phyloP scores from a whole-genome alignment of 2,329 filamentous ascomycete species.

The Calonectria montana region DNA sequence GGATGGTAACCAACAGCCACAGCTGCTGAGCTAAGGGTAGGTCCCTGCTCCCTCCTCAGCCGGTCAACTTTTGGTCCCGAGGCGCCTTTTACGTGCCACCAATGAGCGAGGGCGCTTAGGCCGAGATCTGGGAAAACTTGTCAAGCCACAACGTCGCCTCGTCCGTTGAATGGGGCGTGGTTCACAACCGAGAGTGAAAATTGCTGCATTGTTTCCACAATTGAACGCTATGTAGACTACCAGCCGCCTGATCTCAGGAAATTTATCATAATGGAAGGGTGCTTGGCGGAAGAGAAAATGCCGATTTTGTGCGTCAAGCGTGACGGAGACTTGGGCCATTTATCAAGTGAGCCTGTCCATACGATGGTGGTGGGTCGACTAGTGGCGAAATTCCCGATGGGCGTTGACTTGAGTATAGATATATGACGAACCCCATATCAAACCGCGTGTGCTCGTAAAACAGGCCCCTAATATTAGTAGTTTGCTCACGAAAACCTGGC shows the following conservation, averaged over 20 bases:
- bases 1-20: constrained; percentile 37
- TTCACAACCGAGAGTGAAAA: constrained; percentile 4
- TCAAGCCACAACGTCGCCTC: constrained; percentile 4
- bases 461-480: not conserved
- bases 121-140: not conserved
- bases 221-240: not conserved
- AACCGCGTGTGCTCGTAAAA: not conserved
- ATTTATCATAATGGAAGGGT: not conserved
- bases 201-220: not conserved
- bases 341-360: constrained; percentile 8
- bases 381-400: constrained; percentile 18
- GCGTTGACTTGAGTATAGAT: not conserved
- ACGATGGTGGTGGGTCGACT: constrained; percentile 8
- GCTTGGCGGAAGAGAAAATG: not conserved
- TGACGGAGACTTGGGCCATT: not conserved
- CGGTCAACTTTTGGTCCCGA: constrained; percentile 14
- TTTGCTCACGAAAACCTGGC: not conserved
- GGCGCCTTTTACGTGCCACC: constrained; percentile 1
- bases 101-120: not conserved
- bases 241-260: not conserved
- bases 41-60: constrained; percentile 32
- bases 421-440: constrained; percentile 3
- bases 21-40: constrained; percentile 31
- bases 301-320: not conserved
- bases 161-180: not conserved